Percentiles rank a stretch among this genome's conserved stretches.
Evolutionary conservation across 2,329 filamentous ascomycete genomes (phyloP).

Genomic region (Exophiala lecanii-corni): DNA sequence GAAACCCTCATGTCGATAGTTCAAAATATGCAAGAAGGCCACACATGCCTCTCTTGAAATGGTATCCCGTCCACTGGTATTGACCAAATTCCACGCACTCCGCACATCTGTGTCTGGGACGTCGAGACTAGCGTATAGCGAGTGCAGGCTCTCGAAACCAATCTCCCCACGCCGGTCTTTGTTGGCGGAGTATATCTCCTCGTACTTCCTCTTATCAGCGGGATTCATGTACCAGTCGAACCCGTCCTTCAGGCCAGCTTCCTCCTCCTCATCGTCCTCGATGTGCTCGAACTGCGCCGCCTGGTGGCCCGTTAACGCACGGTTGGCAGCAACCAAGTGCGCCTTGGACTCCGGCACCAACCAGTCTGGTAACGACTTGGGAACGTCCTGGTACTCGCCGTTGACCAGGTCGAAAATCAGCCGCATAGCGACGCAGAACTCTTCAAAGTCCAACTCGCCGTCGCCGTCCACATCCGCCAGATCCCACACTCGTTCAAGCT

Average conservation of each 20-base stretch:
- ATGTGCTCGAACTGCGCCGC: constrained; percentile 67
- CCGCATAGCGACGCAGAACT: constrained; percentile 98
- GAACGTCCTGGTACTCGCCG: constrained; percentile 89
- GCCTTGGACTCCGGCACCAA: constrained; percentile 93
- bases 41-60: constrained; percentile 95
- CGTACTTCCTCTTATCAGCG: constrained; percentile 84
- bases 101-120: constrained; percentile 74
- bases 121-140: constrained; percentile 60
- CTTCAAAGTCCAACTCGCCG: constrained; percentile 96
- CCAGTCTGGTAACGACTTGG: constrained; percentile 82
- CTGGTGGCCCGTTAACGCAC: constrained; percentile 73
- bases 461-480: constrained; percentile 95
- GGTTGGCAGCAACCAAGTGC: constrained; percentile 77
- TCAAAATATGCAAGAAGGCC: constrained; percentile 93
- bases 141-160: constrained; percentile 26
- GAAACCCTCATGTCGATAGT: constrained; percentile 90
- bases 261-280: constrained; percentile 69
- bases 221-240: constrained; percentile 99
- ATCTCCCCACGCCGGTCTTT: constrained; percentile 81
- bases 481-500: constrained; percentile 97
- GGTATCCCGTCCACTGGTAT: constrained; percentile 73
- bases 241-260: constrained; percentile 81
- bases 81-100: constrained; percentile 95
- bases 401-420: constrained; percentile 97
- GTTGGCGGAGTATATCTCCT: constrained; percentile 93